Base-by-base conservation (phyloP, 257 asterid species). In the Solanum stenotomum region DNA sequence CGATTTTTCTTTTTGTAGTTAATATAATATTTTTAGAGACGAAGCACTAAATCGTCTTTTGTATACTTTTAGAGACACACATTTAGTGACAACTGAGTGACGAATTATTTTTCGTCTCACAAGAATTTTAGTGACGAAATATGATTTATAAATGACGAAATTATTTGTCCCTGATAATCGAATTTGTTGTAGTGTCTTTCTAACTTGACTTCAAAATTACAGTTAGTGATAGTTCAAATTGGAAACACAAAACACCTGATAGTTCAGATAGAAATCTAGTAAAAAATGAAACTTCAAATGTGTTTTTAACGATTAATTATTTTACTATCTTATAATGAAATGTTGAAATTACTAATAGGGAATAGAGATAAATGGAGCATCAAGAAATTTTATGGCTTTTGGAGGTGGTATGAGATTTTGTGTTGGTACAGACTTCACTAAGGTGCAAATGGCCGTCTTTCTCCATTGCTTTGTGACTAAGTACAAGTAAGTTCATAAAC, bases 321-420 rank as follows among this genome's bases (percentile, higher is more conserved):
- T 0, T 22, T 8, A 3, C 10, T 25, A 63, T 63, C 15, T 63
- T 63, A 63, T 25, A n/a, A n/a, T n/a, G 15, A 65, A 25, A 25
- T 25, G 34, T 65, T 65, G 34, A 65, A 65, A 65, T 25, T 67
- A 29, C 34, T 67, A 25, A 67, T 12, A 96, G 98, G 98, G 95
- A 87, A 56, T 90, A 77, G 94, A 93, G 90, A 87, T 93, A 56
- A 92, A 94, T 86, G 93, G 93, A 37, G 98, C 98, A 87, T 90
- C 99, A 22, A 94, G 90, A 94, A 94, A 94, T 87, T 96, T 96
- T 94, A 95, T 96, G 98, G 99, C 98, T 56, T 95, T 95, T 85
- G 99, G 96, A 89, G 99, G 99, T 10, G 99, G 98, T 22, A 92
- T 95, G 98, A 92, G 98, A 87, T 94, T 95, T 84, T 96, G 99